These are phyloP conservation scores for Cavenderia fasciculata DNA, from an alignment of 78 protist species.

Conservation along the genomic window DNA sequence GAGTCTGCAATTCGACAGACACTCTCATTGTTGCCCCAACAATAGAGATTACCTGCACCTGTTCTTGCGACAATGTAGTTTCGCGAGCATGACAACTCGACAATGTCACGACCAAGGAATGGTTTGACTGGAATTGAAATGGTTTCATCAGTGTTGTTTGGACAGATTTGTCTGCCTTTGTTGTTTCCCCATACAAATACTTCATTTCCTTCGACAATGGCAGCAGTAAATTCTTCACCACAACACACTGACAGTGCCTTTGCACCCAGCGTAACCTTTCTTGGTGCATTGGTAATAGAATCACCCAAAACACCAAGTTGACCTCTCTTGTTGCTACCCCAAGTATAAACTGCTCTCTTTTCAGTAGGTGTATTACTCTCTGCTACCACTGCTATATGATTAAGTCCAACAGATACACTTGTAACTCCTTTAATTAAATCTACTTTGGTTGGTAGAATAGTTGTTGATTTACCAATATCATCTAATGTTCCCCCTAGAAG, in stretches of 20 bases:
- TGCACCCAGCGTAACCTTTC: conserved; percentile 57
- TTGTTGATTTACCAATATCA: conserved; percentile 14
- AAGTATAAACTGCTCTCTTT: conserved; percentile 28
- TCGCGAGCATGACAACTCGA: conserved; percentile 27
- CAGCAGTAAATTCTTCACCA: conserved; percentile 64
- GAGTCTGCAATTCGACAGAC: conserved; percentile 32
- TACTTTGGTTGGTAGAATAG: conserved; percentile 45
- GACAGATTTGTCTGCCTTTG: conserved; percentile 35
- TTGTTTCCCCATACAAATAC: conserved; percentile 75
- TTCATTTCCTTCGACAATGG: conserved; percentile 75
- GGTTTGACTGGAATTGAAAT: conserved; percentile 55
- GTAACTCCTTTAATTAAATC: conserved; percentile 56
- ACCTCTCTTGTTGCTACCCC: conserved; percentile 57
- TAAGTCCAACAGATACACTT: conserved; percentile 21
- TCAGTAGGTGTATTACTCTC: conserved; percentile 41
- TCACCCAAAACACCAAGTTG: conserved; percentile 72
- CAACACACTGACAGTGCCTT: conserved; percentile 31
- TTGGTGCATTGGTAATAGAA: conserved; percentile 61
- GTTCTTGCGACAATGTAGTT: conserved; percentile 47
- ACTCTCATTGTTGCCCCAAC: conserved; percentile 62
- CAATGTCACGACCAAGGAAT: conserved; percentile 58
- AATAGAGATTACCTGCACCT: conserved; percentile 22
- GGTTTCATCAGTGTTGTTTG: conserved; percentile 53
- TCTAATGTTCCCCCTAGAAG: conserved; percentile 55
- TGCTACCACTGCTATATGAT: conserved; percentile 64